Evolutionary conservation across 2,329 filamentous ascomycete species (phyloP).

Genomic region (Colletotrichum lentis): DNA sequence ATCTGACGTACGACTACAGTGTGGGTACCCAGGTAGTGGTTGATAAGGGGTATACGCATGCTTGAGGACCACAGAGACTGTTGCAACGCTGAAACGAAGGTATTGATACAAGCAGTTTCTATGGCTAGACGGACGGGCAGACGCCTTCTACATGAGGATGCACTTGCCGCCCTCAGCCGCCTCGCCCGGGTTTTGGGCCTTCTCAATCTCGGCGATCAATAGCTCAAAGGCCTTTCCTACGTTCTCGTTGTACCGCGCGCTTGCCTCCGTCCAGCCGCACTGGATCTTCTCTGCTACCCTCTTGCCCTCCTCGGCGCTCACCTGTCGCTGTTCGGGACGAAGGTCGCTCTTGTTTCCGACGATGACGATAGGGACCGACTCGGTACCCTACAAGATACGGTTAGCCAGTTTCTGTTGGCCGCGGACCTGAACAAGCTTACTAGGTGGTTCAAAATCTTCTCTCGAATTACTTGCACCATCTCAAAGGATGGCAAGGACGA

Average conservation of each 20-base stretch:
- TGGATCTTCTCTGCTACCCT: constrained; percentile 85
- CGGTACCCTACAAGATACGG: constrained; percentile 73
- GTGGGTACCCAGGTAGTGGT: not conserved
- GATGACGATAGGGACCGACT: constrained; percentile 90
- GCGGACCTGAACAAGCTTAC: constrained; percentile 58
- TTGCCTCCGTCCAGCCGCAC: constrained; percentile 94
- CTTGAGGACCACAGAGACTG: not conserved
- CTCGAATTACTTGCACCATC: constrained; percentile 94
- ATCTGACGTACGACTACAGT: not conserved
- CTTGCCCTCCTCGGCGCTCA: constrained; percentile 84
- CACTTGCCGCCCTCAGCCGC: constrained; percentile 84
- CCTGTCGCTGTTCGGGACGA: constrained; percentile 90
- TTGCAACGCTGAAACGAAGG: not conserved
- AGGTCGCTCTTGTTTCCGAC: constrained; percentile 98
- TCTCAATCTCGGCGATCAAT: constrained; percentile 94
- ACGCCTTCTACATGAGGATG: constrained; percentile 72
- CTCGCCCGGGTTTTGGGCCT: constrained; percentile 88
- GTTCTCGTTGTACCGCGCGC: constrained; percentile 92
- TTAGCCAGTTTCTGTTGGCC: constrained; percentile 9
- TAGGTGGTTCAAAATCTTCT: constrained; percentile 96
- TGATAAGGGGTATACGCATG: not conserved
- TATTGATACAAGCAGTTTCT: not conserved
- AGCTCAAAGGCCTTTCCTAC: constrained; percentile 92
- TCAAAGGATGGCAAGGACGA: constrained; percentile 93
- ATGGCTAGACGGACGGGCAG: not conserved